Base-by-base conservation (phyloP, 2,329 filamentous ascomycete species). In the Aspergillus fumigatiaffinis region DNA sequence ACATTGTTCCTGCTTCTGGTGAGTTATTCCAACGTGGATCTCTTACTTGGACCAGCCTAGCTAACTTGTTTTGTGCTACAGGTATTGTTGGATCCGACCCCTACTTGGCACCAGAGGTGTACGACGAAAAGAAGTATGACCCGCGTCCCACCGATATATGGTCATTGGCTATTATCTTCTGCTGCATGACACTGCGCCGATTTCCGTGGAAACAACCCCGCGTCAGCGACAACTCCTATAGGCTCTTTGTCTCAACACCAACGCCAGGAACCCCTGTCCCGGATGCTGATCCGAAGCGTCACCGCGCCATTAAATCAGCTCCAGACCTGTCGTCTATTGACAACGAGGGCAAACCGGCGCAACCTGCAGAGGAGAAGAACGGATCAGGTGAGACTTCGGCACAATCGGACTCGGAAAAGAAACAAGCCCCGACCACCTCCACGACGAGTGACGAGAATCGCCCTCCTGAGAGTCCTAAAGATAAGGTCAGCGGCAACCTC, bases 201-300 rank as follows among this genome's bases (percentile, higher is more conserved):
- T 99, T 99, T 70, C 94, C 94, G 0, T 99, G 94, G 94, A 99
- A 99, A 77, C 87, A 95, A 38, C 94, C 94, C 4, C 86, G 92
- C 44, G 79, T 92, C 72, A 90, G 90, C 3, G 94, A 99, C 73
- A 97, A 96, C 73, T 96, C 92, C 0, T 99, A 91, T 77, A 92
- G 93, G 68, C 83, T 99, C 1, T 99, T 99, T 71, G 87, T 93
- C 14, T 86, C 94, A 1, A 84, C 90, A 7, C 92, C 93, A 1
- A 90, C 92, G 3, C 89, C 90, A 0, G 90, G 89, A 1, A 79
- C 77, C 10, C 75, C 76, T 5, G 72, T 78, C 14, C 70, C 77
- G 3, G 77, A 80, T 52, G 68, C 69, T 12, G 69, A 74, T 47
- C 65, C 73, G 14, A 72, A 68, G 44, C 73, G 70, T 53, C 64